phyloP scores from a whole-genome alignment of 2,329 filamentous ascomycete species.

The Teratosphaeria gauchensis region DNA sequence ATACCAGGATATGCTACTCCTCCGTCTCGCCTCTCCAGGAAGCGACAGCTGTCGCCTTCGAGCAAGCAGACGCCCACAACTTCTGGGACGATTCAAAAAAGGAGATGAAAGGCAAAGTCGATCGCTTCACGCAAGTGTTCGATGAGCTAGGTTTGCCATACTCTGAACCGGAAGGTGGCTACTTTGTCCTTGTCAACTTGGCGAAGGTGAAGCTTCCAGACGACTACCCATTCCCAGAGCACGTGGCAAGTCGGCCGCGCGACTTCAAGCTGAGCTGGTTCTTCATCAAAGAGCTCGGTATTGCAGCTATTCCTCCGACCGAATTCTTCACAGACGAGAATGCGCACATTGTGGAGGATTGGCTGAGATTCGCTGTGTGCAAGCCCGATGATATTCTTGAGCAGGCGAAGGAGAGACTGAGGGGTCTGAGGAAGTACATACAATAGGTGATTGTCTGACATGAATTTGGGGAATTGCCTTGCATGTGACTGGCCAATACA shows the following conservation, averaged over 20 bases:
- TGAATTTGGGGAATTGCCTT: not conserved
- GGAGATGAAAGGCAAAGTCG: slow-evolving; percentile 86
- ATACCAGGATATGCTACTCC: slow-evolving; percentile 93
- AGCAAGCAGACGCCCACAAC: slow-evolving; percentile 70
- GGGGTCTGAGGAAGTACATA: slow-evolving; percentile 43
- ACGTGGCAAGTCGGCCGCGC: slow-evolving; percentile 74
- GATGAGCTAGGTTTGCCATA: slow-evolving; percentile 48
- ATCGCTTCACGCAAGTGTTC: slow-evolving; percentile 65
- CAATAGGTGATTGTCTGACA: slow-evolving; percentile 7
- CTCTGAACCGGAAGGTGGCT: slow-evolving; percentile 89
- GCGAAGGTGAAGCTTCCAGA: slow-evolving; percentile 72
- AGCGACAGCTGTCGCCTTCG: slow-evolving; percentile 86
- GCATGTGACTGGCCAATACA: not conserved
- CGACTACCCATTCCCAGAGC: slow-evolving; percentile 78
- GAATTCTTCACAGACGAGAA: slow-evolving; percentile 91
- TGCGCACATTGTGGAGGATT: slow-evolving; percentile 75
- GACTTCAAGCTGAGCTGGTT: slow-evolving; percentile 97
- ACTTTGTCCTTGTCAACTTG: slow-evolving; percentile 95
- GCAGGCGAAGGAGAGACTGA: slow-evolving; percentile 39
- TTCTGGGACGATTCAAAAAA: slow-evolving; percentile 80
- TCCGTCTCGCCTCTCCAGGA: slow-evolving; percentile 91
- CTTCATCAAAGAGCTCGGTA: slow-evolving; percentile 88
- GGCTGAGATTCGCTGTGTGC: slow-evolving; percentile 90
- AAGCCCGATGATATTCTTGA: slow-evolving; percentile 74
- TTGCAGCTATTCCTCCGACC: slow-evolving; percentile 90